A percentile compares a stretch with the other conserved stretches of the same genome.
phyloP scores from a whole-genome alignment of 176 grass and related monocot genomes.

The Oryza nivara region DNA sequence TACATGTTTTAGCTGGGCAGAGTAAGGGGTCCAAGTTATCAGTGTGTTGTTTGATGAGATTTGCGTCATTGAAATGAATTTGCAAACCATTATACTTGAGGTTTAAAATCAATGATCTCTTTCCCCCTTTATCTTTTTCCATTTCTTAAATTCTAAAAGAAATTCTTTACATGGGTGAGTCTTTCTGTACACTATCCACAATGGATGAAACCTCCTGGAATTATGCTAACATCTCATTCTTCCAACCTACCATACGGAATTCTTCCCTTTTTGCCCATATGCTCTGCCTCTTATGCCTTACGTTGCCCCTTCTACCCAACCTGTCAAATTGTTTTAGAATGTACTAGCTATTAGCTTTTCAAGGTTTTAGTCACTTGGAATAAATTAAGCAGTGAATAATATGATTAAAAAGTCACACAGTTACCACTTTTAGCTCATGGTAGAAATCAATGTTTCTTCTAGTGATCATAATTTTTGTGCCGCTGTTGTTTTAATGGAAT shows the following conservation, averaged over 20 bases:
- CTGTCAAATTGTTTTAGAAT: slow-evolving; percentile 2
- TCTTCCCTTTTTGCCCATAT: neutral
- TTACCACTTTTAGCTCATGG: slow-evolving; percentile 18
- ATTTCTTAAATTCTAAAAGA: neutral
- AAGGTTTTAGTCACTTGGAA: neutral
- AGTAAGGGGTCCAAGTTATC: neutral
- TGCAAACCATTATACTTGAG: neutral
- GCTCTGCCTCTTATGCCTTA: neutral
- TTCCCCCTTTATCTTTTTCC: neutral
- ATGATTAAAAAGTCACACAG: neutral
- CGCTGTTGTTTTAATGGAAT: neutral
- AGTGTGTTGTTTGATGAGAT: neutral
- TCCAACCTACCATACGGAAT: neutral
- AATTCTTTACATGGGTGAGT: neutral
- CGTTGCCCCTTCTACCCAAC: neutral
- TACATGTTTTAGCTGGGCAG: neutral
- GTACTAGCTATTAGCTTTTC: neutral
- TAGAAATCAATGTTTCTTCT: slow-evolving; percentile 8
- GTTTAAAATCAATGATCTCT: neutral
- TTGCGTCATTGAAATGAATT: neutral
- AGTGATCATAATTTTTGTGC: slow-evolving; percentile 22
- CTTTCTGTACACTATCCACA: neutral
- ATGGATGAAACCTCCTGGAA: neutral
- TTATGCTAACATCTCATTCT: neutral
- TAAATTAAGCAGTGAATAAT: slow-evolving; percentile 9